These are phyloP conservation scores for Sugiyamaella japonica DNA, from an alignment of 1,139 yeast genomes.

Conservation along the genomic window DNA sequence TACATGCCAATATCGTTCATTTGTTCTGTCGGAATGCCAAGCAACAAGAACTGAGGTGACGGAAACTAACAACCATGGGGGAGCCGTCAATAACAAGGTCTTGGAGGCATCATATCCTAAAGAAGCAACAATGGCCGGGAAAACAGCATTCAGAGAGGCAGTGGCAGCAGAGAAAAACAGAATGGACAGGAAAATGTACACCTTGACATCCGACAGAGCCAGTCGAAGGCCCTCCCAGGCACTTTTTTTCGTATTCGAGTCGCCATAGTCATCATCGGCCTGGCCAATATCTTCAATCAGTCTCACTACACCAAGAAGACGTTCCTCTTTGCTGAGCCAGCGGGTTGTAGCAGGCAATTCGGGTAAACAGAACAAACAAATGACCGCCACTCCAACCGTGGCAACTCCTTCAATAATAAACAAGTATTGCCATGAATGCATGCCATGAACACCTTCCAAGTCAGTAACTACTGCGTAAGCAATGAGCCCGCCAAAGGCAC, in stretches of 20 bases:
- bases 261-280: constrained; percentile 26
- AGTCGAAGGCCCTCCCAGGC: constrained; percentile 23
- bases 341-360: constrained; percentile 49
- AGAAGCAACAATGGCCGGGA: constrained; percentile 60
- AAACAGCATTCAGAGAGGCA: constrained; percentile 58
- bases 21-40: constrained; percentile 57
- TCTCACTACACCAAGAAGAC: constrained; percentile 27
- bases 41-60: constrained; percentile 56
- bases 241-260: constrained; percentile 19
- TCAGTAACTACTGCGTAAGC: constrained; percentile 51
- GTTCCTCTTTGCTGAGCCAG: constrained; percentile 33
- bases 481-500: constrained; percentile 41
- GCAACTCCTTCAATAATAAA: constrained; percentile 63
- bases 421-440: constrained; percentile 64
- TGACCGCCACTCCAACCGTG: constrained; percentile 56
- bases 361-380: constrained; percentile 43
- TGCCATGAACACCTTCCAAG: constrained; percentile 43
- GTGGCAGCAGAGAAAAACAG: constrained; percentile 43
- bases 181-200: constrained; percentile 38
- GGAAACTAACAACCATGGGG: constrained; percentile 59
- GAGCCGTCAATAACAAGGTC: constrained; percentile 59
- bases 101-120: constrained; percentile 51
- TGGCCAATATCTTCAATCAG: constrained; percentile 30
- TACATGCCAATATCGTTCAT: constrained; percentile 56
- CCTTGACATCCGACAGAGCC: constrained; percentile 34